Evolutionary conservation across 2,329 filamentous ascomycete species (phyloP).

Genomic region (Didymella lethalis): DNA sequence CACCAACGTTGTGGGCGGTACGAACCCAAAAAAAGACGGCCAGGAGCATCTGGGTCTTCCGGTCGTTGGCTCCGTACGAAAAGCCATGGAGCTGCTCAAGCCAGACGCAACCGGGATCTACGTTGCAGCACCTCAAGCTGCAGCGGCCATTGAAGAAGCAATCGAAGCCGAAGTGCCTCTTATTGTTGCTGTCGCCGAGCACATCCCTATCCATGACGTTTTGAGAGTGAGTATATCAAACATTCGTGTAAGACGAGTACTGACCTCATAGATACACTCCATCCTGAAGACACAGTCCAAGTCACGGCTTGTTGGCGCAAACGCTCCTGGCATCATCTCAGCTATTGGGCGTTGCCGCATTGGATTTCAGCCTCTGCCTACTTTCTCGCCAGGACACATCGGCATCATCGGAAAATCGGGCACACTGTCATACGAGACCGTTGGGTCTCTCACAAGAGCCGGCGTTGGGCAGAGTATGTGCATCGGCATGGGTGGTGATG

Average conservation of each 20-base stretch:
- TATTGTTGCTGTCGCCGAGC: conserved; percentile 80
- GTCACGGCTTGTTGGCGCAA: conserved; percentile 79
- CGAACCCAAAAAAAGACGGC: conserved; percentile 62
- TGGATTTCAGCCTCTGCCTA: conserved; percentile 79
- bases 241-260: background rate
- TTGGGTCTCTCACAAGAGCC: conserved; percentile 75
- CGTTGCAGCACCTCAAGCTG: conserved; percentile 77
- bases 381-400: conserved; percentile 72
- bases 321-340: conserved; percentile 81
- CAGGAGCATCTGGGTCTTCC: conserved; percentile 75
- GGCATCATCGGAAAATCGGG: conserved; percentile 83
- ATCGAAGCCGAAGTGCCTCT: conserved; percentile 80
- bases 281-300: conserved; percentile 75
- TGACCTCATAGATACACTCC: conserved; percentile 66
- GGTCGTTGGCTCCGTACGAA: conserved; percentile 72
- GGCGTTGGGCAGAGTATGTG: conserved; percentile 80
- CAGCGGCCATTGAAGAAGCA: conserved; percentile 78
- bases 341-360: conserved; percentile 73
- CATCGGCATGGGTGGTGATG: conserved; percentile 79
- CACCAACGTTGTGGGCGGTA: conserved; percentile 80
- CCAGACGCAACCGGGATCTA: conserved; percentile 83
- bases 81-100: conserved; percentile 73
- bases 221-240: conserved; percentile 63
- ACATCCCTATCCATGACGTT: conserved; percentile 80
- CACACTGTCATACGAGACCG: conserved; percentile 81